A percentile compares a stretch with the other conserved stretches of the same genome.
These are phyloP conservation scores for Teunomyces pallodes DNA, from an alignment of 805 yeast genomes.

Conservation along the genomic window DNA sequence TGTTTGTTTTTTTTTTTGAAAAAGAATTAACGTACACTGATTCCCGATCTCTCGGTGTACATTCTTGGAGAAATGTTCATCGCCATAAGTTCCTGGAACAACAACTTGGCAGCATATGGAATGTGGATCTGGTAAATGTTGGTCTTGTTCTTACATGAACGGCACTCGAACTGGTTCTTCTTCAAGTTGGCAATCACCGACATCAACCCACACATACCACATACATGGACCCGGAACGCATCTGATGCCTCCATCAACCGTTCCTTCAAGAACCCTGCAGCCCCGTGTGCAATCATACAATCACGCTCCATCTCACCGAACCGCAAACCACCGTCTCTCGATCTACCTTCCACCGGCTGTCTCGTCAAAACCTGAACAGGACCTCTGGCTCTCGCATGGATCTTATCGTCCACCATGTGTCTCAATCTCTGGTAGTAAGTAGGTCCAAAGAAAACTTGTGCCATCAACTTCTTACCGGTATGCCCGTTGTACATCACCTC, in stretches of 20 bases:
- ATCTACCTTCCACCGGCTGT: slow-evolving; percentile 99
- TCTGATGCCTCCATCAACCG: slow-evolving; percentile 98
- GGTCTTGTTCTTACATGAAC: slow-evolving; percentile 97
- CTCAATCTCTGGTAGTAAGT: slow-evolving; percentile 97
- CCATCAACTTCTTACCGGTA: slow-evolving; percentile 96
- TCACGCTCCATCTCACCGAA: slow-evolving; percentile 99
- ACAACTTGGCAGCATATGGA: slow-evolving; percentile 96
- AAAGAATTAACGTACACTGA: slow-evolving; percentile 35
- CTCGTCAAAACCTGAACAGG: slow-evolving; percentile 97
- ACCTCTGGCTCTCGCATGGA: slow-evolving; percentile 98
- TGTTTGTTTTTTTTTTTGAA: background rate
- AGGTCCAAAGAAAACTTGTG: slow-evolving; percentile 99
- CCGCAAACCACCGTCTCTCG: slow-evolving; percentile 98
- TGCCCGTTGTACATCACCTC: slow-evolving; percentile 99
- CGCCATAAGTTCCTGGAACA: slow-evolving; percentile 99
- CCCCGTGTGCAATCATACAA: slow-evolving; percentile 99
- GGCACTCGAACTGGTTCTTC: slow-evolving; percentile 97
- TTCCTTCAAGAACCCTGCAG: slow-evolving; percentile 96
- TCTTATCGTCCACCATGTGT: slow-evolving; percentile 99
- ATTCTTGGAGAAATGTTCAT: slow-evolving; percentile 98
- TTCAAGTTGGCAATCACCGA: slow-evolving; percentile 95
- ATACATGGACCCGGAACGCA: slow-evolving; percentile 96
- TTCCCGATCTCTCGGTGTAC: slow-evolving; percentile 86
- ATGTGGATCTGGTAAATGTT: slow-evolving; percentile 96
- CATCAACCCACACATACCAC: slow-evolving; percentile 99